Evolutionary conservation across 1,284 basidiomycete species (phyloP), one percentile per base, ranked within the genome.

Genomic region (Austroboletus novae-zelandiae): DNA sequence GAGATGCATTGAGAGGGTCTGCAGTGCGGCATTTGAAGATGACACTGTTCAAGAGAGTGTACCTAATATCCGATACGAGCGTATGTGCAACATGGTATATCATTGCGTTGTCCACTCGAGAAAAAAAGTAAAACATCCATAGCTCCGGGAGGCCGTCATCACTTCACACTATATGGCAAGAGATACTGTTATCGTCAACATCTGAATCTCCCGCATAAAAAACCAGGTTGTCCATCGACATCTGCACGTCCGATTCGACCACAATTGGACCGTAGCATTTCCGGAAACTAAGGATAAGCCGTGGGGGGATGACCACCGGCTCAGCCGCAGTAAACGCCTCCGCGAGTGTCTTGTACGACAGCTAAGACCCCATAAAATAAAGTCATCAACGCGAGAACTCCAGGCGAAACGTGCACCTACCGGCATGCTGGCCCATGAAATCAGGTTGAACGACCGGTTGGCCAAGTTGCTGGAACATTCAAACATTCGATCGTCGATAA

Each of bases 251-350:
- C 6, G 53, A 50, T 15, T 47, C 18, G 4, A 17, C 39, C 9
- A 47, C 44, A 8, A 44, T 30, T 23, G 47, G 30, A 15, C 31
- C 44, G 47, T 45, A 44, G 27, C 44, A 17, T 29, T 40, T 25
- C 9, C 52, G 52, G 32, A 55, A 50, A 36, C 47, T 50, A 40
- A 55, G 30, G 17, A 55, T 36, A 36, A 55, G 51, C 5, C 44
- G 52, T 9, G 53, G 47, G 8, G 52, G 43, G 32, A 47, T 40
- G 13, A 55, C 46, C 37, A 47, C 40, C 8, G 47, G 52, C 5
- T 45, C 52, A 13, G 54, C 29, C 11, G 39, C 42, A 20, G 29
- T 30, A 25, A 53, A 50, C 1, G 29, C 17, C 20, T 39, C 34
- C 1, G 40, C 53, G 34, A 54, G 30, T 10, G 20, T 32, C 34